Base-by-base conservation (phyloP, 768 basidiomycete species). In the Rhodotorula sphaerocarpa region DNA sequence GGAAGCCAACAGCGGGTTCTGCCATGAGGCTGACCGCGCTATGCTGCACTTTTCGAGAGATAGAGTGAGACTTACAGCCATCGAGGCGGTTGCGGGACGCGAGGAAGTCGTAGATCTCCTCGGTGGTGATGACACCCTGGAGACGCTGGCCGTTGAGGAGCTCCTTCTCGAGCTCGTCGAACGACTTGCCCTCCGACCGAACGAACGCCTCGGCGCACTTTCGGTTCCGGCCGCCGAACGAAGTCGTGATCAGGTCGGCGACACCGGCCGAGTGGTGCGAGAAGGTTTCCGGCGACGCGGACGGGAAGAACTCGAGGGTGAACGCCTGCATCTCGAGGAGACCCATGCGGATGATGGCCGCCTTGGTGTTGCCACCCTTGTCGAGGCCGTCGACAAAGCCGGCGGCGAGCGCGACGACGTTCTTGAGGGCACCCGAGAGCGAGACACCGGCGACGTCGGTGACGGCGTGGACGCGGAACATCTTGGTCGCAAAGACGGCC, bases 341-440 rank as follows among this genome's bases (percentile, higher is more conserved):
- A 59, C 78, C 78, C 59, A 76, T 77, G n/a, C 78, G 73, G 75
- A 79, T 78, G 70, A 79, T 76, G 41, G 78, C 78, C 18, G 77
- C 76, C 56, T 68, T 68, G 50, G 67, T 68, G 63, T 68, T 68
- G 23, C 67, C 67, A 3, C 67, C 67, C 30, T 30, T 50, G 16
- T 70, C 71, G 15, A 79, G 66, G 14, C 78, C 78, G 57, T 79
- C 78, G 27, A 75, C 66, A 52, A 79, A 74, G 3, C 78, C 78
- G 31, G 77, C 45, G 0, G 21, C 46, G 14, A 57, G 20, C 7
- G 59, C 65, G 2, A 78, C 77, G 57, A 79, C 75, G 72, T 76
- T 79, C 73, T 79, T 79, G 39, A 79, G 70, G 0, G 77, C 78
- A 10, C 78, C 78, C 46, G 77, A 78, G 36, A 79, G 73, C 39